A percentile compares a stretch with the other conserved stretches of the same genome.
Conservation (phyloP, 169 alveolate species). For the Miamiensis avidus region DNA sequence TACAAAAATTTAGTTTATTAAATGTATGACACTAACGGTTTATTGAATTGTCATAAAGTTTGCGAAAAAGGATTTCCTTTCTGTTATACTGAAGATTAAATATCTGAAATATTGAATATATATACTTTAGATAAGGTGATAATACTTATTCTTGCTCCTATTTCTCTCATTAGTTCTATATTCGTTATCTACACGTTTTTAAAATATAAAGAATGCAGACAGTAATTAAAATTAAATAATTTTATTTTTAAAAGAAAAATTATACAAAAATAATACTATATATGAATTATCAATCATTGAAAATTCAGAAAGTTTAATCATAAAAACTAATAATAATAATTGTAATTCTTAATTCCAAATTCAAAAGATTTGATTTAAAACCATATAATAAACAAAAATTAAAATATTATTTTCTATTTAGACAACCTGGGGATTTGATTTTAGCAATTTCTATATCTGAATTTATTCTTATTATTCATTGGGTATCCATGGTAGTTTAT, state of each 20-base stretch:
- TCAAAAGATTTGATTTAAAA: no score
- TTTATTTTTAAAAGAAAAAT: no score
- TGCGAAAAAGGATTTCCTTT: neutral
- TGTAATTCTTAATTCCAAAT: no score
- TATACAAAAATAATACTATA: neutral
- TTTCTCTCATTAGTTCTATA: neutral
- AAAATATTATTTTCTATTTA: neutral
- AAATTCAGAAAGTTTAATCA: neutral
- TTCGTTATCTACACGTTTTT: neutral
- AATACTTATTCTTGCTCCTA: neutral
- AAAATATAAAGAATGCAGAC: neutral
- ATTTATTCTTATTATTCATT: conserved; percentile 33
- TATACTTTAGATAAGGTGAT: neutral
- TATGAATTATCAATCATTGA: no score
- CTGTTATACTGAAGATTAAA: neutral
- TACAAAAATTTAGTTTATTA: no score
- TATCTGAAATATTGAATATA: neutral
- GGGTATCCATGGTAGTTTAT: conserved; percentile 29
- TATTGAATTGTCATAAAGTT: neutral
- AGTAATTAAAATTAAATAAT: neutral
- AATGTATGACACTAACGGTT: neutral
- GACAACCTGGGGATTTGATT: conserved; percentile 43
- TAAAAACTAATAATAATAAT: neutral
- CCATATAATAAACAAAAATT: neutral
- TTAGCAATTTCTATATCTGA: conserved; percentile 39